Percentiles rank a stretch among this genome's conserved stretches.
Evolutionary conservation across 768 basidiomycete genomes (phyloP).

Genomic region (Leccinum imitatum): DNA sequence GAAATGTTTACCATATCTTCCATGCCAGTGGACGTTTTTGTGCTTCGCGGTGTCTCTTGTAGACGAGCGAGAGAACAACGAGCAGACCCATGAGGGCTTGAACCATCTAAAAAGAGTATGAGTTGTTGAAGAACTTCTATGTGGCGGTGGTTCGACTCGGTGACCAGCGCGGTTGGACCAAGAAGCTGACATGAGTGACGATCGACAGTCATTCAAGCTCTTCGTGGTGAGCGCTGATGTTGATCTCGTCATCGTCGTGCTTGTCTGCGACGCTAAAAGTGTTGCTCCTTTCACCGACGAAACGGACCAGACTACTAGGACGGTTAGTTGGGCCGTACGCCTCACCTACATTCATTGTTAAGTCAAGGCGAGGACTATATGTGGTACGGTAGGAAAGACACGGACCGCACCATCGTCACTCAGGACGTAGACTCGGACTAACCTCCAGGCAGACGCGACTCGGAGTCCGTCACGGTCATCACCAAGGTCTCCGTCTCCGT

Average conservation of each 20-base stretch:
- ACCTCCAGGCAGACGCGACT: too few relatives aligned
- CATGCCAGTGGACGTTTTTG: conserved; percentile 71
- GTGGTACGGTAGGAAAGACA: too few relatives aligned
- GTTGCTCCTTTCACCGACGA: background rate
- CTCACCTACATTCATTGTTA: too few relatives aligned
- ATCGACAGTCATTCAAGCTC: conserved; percentile 36
- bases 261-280: background rate
- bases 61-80: conserved; percentile 83
- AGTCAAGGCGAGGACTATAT: too few relatives aligned
- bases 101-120: conserved; percentile 50
- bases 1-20: conserved; percentile 78
- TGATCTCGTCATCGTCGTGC: conserved; percentile 6
- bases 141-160: conserved; percentile 15
- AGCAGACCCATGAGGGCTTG: conserved; percentile 89
- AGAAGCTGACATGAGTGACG: conserved; percentile 43
- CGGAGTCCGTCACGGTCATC: too few relatives aligned
- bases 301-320: background rate
- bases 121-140: background rate
- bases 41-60: conserved; percentile 84
- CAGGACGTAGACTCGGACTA: too few relatives aligned
- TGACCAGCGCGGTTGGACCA: conserved; percentile 46
- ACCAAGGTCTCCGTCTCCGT: too few relatives aligned
- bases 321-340: background rate
- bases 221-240: conserved; percentile 8
- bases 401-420: too few relatives aligned